Evolutionary conservation across 2,329 filamentous ascomycete genomes (phyloP).

Genomic region (Ophiocordyceps camponoti-rufipedis): DNA sequence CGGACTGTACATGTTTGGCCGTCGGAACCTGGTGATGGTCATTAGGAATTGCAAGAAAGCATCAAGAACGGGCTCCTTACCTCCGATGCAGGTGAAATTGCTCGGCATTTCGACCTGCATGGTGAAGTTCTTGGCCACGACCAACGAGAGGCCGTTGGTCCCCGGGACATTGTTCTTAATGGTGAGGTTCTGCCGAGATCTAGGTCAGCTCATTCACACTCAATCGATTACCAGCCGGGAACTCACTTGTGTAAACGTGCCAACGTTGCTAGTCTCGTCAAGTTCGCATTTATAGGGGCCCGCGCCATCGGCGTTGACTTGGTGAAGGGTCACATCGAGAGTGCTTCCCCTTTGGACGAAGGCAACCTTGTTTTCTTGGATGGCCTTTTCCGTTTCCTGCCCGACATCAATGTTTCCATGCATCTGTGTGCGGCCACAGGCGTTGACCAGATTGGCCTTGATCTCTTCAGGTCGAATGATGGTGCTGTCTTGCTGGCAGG

Average conservation of each 20-base stretch:
- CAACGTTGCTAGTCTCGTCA: conserved; percentile 25
- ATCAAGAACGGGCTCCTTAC: conserved; percentile 12
- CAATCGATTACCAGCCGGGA: neutral
- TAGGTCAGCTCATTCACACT: neutral
- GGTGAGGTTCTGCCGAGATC: conserved; percentile 17
- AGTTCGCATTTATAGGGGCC: conserved; percentile 35
- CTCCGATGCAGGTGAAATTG: conserved; percentile 29
- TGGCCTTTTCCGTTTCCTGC: conserved; percentile 32
- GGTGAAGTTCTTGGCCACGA: conserved; percentile 34
- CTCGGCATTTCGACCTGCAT: conserved; percentile 35
- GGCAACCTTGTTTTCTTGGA: conserved; percentile 27
- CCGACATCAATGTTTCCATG: conserved; percentile 43
- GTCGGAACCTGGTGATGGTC: neutral
- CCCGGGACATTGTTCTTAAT: conserved; percentile 43
- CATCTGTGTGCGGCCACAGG: conserved; percentile 44
- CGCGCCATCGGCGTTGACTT: conserved; percentile 5
- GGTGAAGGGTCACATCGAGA: conserved; percentile 10
- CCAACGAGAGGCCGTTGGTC: conserved; percentile 36
- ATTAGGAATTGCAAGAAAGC: neutral
- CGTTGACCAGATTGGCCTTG: conserved; percentile 30
- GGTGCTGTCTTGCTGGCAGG: conserved; percentile 47
- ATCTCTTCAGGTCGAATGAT: conserved; percentile 42
- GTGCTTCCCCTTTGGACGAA: conserved; percentile 26
- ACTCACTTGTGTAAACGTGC: conserved; percentile 4
- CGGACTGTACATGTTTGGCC: neutral